Percentiles rank a stretch among this genome's conserved stretches.
phyloP scores from a whole-genome alignment of 2,329 filamentous ascomycete genomes.

The Pseudogymnoascus verrucosus region DNA sequence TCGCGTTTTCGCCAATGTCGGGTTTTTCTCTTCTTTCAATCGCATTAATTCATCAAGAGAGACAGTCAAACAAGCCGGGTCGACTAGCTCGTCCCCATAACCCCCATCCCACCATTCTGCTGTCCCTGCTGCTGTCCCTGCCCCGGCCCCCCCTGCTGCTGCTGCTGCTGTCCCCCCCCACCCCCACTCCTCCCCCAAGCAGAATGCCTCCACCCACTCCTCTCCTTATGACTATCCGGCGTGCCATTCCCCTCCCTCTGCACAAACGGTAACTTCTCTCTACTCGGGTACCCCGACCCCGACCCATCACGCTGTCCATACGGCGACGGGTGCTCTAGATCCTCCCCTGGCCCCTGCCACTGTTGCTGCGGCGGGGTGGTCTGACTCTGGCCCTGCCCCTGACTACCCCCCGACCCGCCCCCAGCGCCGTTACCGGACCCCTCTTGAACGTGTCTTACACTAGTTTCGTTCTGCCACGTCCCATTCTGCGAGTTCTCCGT shows the following conservation, averaged over 20 bases:
- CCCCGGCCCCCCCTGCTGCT: no score
- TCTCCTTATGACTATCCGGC: constrained; percentile 24
- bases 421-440: constrained; percentile 34
- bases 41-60: background rate
- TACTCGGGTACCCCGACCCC: background rate
- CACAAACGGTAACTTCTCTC: background rate
- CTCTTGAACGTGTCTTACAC: constrained; percentile 69
- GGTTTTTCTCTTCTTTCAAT: no score
- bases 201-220: constrained; percentile 27
- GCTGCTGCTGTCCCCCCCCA: constrained; percentile 5
- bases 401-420: constrained; percentile 14
- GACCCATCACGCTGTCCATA: constrained; percentile 18
- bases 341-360: constrained; percentile 32
- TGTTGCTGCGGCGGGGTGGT: constrained; percentile 44
- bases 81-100: constrained; percentile 25
- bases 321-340: constrained; percentile 22
- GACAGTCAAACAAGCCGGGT: background rate
- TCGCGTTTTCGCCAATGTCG: no score
- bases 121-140: constrained; percentile 23
- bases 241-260: constrained; percentile 19
- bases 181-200: constrained; percentile 22
- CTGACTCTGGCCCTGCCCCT: constrained; percentile 24
- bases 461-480: constrained; percentile 75
- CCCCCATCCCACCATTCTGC: constrained; percentile 21
- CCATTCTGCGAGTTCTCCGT: constrained; percentile 67